A percentile compares a stretch with the other conserved stretches of the same genome.
Evolutionary conservation across 78 protist species (phyloP).

Genomic region (Dictyostelium citrinum): DNA sequence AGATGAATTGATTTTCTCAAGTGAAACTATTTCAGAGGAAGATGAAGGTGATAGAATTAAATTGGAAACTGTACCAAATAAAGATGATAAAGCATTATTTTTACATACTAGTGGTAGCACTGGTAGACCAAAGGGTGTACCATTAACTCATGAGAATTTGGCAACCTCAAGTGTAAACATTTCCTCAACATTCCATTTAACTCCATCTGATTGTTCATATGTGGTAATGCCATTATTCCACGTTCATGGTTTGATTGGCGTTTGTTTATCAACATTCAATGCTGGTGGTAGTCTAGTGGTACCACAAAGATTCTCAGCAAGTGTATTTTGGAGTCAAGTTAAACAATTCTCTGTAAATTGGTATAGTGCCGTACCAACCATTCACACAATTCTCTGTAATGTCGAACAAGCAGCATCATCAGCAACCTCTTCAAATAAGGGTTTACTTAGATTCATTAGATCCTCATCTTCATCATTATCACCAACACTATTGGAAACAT

Average conservation of each 20-base stretch:
- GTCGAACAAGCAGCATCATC: neutral
- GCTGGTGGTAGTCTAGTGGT: slow-evolving; percentile 77
- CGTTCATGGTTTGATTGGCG: slow-evolving; percentile 90
- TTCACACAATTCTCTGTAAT: slow-evolving; percentile 83
- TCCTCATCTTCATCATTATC: slow-evolving; percentile 82
- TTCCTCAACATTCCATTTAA: slow-evolving; percentile 52
- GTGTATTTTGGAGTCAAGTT: slow-evolving; percentile 77
- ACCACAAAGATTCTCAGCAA: slow-evolving; percentile 80
- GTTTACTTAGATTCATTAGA: slow-evolving; percentile 85
- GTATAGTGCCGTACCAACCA: slow-evolving; percentile 93
- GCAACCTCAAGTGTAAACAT: slow-evolving; percentile 64
- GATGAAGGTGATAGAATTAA: neutral
- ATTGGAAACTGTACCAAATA: slow-evolving; percentile 10
- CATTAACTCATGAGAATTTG: slow-evolving; percentile 82
- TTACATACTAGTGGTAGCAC: slow-evolving; percentile 92
- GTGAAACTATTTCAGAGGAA: neutral
- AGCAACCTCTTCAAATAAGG: slow-evolving; percentile 5
- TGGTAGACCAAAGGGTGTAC: slow-evolving; percentile 91
- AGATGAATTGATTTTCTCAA: neutral
- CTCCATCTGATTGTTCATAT: slow-evolving; percentile 55
- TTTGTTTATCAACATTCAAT: slow-evolving; percentile 54
- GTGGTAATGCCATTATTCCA: slow-evolving; percentile 89
- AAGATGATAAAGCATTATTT: slow-evolving; percentile 81
- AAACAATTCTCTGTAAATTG: slow-evolving; percentile 66
- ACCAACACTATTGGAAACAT: slow-evolving; percentile 75